These are phyloP conservation scores for Coffea canephora DNA, from an alignment of 257 asterid genomes.

Conservation along the genomic window DNA sequence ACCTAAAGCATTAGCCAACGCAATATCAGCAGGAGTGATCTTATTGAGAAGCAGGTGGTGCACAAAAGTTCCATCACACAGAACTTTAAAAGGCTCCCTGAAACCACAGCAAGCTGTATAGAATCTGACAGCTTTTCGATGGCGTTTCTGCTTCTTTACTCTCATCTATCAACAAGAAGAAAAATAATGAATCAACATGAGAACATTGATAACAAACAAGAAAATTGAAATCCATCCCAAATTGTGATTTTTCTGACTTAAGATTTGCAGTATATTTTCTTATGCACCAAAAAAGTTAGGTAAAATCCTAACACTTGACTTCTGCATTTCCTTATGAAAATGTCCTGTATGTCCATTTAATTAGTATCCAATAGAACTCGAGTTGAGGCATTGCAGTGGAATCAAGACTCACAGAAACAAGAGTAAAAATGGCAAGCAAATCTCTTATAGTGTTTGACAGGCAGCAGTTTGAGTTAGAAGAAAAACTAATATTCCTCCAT, in stretches of 20 bases:
- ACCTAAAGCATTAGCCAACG: conserved; percentile 64
- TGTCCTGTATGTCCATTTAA: no score
- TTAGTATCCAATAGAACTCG: background rate
- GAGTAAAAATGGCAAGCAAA: background rate
- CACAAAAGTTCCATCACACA: conserved; percentile 93
- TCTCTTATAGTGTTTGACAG: background rate
- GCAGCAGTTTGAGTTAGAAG: no score
- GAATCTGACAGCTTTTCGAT: conserved; percentile 70
- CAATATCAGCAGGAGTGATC: conserved; percentile 88
- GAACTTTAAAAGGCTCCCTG: conserved; percentile 86
- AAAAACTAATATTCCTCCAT: no score
- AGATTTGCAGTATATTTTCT: background rate
- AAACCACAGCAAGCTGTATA: conserved; percentile 80
- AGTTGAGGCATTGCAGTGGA: background rate
- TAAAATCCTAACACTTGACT: background rate
- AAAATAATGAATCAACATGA: background rate
- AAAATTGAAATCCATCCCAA: background rate
- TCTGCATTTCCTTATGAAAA: background rate
- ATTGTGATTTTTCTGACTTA: background rate
- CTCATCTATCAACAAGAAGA: conserved; percentile 41
- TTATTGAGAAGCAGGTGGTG: conserved; percentile 64
- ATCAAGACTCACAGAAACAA: background rate
- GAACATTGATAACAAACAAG: background rate
- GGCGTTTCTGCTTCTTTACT: conserved; percentile 77
- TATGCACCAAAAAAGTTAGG: background rate